Conservation (phyloP, 2,329 filamentous ascomycete species). For the Penicillium sp. region DNA sequence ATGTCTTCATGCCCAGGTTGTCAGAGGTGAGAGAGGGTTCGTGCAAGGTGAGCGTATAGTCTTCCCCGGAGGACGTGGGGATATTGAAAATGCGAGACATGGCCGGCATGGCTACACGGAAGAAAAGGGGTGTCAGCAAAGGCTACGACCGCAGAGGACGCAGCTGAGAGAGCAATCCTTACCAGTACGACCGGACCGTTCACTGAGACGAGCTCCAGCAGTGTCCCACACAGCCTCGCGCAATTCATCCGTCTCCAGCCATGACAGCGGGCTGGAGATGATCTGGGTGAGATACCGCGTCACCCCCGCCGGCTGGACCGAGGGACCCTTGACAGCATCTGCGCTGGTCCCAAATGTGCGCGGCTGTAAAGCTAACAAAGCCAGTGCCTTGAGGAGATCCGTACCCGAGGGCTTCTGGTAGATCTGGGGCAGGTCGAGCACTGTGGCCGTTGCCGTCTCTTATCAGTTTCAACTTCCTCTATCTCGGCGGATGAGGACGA, state of each 20-base stretch:
- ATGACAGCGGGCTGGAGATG: conserved; percentile 47
- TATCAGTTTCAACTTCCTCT: conserved; percentile 32
- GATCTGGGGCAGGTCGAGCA: conserved; percentile 77
- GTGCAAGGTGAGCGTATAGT: conserved; percentile 70
- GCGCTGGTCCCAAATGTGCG: conserved; percentile 45
- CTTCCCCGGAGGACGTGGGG: conserved; percentile 45
- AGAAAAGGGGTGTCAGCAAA: conserved; percentile 17
- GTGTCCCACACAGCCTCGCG: conserved; percentile 65
- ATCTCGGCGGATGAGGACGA: conserved; percentile 20
- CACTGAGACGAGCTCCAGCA: conserved; percentile 77
- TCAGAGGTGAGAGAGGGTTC: conserved; percentile 89
- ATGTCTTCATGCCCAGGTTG: conserved; percentile 89
- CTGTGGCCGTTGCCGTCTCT: conserved; percentile 43
- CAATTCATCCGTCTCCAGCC: conserved; percentile 48
- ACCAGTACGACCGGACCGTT: conserved; percentile 78
- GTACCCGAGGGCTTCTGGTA: conserved; percentile 72
- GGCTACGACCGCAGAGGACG: neutral
- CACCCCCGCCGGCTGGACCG: conserved; percentile 44
- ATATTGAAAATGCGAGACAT: conserved; percentile 64
- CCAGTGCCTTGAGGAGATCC: conserved; percentile 66
- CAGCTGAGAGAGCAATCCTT: conserved; percentile 21
- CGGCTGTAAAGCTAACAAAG: conserved; percentile 66
- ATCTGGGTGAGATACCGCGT: conserved; percentile 51
- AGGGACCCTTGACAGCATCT: conserved; percentile 32
- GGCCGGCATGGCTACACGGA: conserved; percentile 59